phyloP scores from a whole-genome alignment of 2,329 filamentous ascomycete genomes.

The Fusarium sororula region DNA sequence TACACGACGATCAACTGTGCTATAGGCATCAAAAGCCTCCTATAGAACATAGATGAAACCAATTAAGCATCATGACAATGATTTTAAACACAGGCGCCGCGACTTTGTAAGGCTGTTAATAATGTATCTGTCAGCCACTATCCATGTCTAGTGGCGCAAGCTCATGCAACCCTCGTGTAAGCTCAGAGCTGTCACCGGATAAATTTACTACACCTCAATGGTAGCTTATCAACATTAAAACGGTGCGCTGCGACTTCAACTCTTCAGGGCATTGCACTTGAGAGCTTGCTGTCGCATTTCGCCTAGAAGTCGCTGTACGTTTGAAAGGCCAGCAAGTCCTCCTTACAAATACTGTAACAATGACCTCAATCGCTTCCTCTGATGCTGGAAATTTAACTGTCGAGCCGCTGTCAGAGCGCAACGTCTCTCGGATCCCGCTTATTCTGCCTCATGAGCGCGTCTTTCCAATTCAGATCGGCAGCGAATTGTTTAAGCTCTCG shows the following conservation, averaged over 20 bases:
- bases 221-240: neutral
- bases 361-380: constrained; percentile 42
- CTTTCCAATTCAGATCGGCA: constrained; percentile 78
- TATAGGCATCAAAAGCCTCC: neutral
- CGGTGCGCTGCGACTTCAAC: neutral
- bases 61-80: neutral
- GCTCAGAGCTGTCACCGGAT: neutral
- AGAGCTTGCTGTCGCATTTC: constrained; percentile 8
- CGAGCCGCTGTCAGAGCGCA: constrained; percentile 44
- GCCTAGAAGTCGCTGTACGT: neutral
- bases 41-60: constrained; percentile 8
- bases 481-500: constrained; percentile 76
- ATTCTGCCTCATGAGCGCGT: constrained; percentile 76
- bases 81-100: neutral
- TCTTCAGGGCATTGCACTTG: constrained; percentile 28
- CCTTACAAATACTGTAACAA: neutral
- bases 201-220: constrained; percentile 18
- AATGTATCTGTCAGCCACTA: constrained; percentile 24
- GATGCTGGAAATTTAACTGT: constrained; percentile 37
- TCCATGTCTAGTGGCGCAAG: constrained; percentile 28
- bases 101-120: constrained; percentile 1
- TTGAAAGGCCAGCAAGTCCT: neutral
- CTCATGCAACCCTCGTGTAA: constrained; percentile 26
- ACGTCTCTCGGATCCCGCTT: constrained; percentile 59
- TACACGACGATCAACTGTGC: neutral